These are phyloP conservation scores for Parathielavia appendiculata DNA, from an alignment of 495 filamentous ascomycete genomes.

Conservation along the genomic window DNA sequence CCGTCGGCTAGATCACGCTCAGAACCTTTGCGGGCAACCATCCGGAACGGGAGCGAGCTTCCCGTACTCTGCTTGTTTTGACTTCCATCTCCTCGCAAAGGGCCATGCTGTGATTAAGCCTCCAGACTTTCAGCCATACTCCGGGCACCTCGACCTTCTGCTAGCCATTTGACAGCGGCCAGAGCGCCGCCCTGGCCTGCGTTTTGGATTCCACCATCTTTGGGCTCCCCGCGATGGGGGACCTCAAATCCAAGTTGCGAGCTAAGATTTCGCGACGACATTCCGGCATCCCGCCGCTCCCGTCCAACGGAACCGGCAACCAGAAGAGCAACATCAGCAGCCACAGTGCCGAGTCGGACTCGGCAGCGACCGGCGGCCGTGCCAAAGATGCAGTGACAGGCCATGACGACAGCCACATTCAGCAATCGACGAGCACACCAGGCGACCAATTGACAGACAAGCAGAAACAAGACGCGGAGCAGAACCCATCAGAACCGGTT, in stretches of 20 bases:
- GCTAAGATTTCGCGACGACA: slow-evolving; percentile 45
- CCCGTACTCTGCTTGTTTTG: no score
- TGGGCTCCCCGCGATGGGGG: slow-evolving; percentile 36
- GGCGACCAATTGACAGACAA: not conserved
- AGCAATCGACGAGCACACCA: not conserved
- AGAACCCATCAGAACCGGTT: not conserved
- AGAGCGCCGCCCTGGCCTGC: not conserved
- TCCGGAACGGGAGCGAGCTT: no score
- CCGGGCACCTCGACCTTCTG: not conserved
- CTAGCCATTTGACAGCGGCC: not conserved
- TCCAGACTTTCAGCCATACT: not conserved
- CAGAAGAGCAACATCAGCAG: slow-evolving; percentile 15
- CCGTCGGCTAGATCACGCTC: not conserved
- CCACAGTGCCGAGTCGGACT: slow-evolving; percentile 18
- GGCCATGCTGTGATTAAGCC: not conserved
- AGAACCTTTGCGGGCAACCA: not conserved
- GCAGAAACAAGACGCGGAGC: slow-evolving; percentile 1
- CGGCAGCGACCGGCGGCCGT: slow-evolving; percentile 5
- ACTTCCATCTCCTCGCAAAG: not conserved
- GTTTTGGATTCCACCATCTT: not conserved
- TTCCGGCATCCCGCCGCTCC: slow-evolving; percentile 35
- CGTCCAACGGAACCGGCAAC: slow-evolving; percentile 20
- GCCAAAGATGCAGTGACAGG: not conserved
- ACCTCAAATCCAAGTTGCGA: slow-evolving; percentile 43
- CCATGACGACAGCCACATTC: slow-evolving; percentile 6